Base-by-base conservation (phyloP, 2,329 filamentous ascomycete species). In the Dactylellina cionopaga region DNA sequence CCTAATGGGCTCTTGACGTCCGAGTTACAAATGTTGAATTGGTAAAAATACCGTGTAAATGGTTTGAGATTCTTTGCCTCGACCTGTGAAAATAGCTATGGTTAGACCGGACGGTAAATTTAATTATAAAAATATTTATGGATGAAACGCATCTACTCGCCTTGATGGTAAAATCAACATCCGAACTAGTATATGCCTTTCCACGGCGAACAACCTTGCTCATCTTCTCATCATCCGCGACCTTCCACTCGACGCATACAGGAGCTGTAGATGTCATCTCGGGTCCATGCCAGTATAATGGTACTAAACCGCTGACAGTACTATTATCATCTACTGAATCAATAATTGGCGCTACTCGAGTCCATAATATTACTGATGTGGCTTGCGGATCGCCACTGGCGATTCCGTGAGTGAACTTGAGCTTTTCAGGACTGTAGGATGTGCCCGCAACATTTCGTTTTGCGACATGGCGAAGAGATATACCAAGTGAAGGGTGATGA, bases 131-230 rank as follows among this genome's bases (percentile, higher is more conserved):
- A 41, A 27, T 17, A 3, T 9, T 19, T 7, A 15, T 19, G 31
- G 1, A 13, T 3, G 10, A 43, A 65, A 35, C 68, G 54, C 78
- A 87, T n/a, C n/a, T n/a, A n/a, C n/a, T n/a, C n/a, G n/a, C 87
- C 83, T 91, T 91, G 70, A 92, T 82, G 0, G 90, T 92, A 77
- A 88, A 92, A 78, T 92, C 90, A 43, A 92, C 86, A 78, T 92
- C 90, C 0, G 86, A 89, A 39, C 85, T 90, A 0, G 90, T 92
- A 77, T 88, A 91, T 0, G 84, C 88, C 29, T 81, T 85, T 4
- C 89, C 90, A 0, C 81, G 81, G 51, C 84, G 82, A 1, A 86
- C 85, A 5, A 85, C 80, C 1, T 81, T 76, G 11, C 80, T 80
- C 33, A 85, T 81, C 13, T 81, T 79, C 49, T 82, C 77, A 75